Evolutionary conservation across 2,329 filamentous ascomycete genomes (phyloP), one percentile per base, ranked within the genome.

Genomic region (Exophiala spinifera): DNA sequence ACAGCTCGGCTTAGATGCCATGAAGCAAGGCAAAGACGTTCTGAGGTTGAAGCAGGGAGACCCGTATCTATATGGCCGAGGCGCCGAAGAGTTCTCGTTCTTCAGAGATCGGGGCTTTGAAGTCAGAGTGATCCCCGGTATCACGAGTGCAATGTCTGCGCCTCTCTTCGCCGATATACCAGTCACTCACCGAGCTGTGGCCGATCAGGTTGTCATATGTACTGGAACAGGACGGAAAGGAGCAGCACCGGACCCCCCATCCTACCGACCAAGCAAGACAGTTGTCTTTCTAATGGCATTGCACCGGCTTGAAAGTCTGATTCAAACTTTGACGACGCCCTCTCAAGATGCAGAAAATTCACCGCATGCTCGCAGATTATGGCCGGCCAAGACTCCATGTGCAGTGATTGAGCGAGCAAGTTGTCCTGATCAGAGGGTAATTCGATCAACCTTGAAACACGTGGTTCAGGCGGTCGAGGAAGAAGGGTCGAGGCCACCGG

Each of bases 251-350:
- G 76, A 82, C n/a, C 90, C 91, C 31, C 94, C 94, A 0, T 85
- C 85, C 59, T 96, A 85, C 69, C 82, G 91, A 0, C 69, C 79
- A 1, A 87, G 82, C 7, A 81, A 91, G 53, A 97, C 94, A 0
- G 88, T 94, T 1, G 88, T 99, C 3, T 96, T 97, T 62, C 75
- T 99, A 45, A 99, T 99, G 94, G 90, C 90, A 3, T 74, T 99
- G 59, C 94, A 99, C 72, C 82, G 94, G 48, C 84, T 99, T 14
- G 75, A 74, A 3, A 87, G 84, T 0, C 75, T 99, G 1, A 80
- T 96, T 0, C 76, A 78, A 5, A 88, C 88, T 65, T 74, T 99
- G 55, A 87, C 74, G 61, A 63, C 63, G 49, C 39, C 51, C 31
- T 55, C 63, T 2, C 55, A 57, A 1, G 66, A 64, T 46, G 34